Evolutionary conservation across 2,329 filamentous ascomycete species (phyloP).

Genomic region (Colletotrichum salicis): DNA sequence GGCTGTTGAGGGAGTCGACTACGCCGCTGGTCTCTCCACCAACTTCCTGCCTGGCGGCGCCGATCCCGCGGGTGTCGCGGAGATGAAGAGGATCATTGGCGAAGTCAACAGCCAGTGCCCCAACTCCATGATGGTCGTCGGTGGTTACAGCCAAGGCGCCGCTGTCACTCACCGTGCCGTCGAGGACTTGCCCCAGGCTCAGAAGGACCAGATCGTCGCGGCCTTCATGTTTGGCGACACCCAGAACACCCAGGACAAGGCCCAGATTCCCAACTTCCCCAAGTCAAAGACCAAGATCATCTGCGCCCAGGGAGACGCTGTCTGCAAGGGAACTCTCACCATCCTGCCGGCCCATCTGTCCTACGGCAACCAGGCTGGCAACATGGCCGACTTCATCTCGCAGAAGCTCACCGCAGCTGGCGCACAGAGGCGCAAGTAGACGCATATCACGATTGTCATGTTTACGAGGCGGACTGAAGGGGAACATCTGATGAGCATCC

Average conservation of each 20-base stretch:
- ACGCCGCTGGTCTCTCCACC: constrained; percentile 45
- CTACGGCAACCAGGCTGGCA: constrained; percentile 47
- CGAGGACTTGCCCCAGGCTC: constrained; percentile 38
- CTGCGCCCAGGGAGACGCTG: constrained; percentile 52
- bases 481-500: neutral
- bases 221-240: constrained; percentile 44
- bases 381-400: constrained; percentile 44
- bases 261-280: constrained; percentile 48
- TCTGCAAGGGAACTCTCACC: constrained; percentile 49
- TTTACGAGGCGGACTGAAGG: neutral
- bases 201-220: constrained; percentile 40
- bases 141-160: constrained; percentile 52
- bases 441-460: neutral
- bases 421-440: constrained; percentile 31
- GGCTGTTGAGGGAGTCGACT: constrained; percentile 46
- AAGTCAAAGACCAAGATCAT: constrained; percentile 51
- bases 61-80: constrained; percentile 43
- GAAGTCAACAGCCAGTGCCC: constrained; percentile 50
- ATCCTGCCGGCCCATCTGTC: constrained; percentile 50
- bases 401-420: constrained; percentile 32
- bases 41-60: constrained; percentile 47
- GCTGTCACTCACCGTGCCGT: constrained; percentile 43
- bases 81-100: constrained; percentile 48
- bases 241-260: constrained; percentile 45
- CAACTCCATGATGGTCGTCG: constrained; percentile 47